Conservation (phyloP, 1,284 basidiomycete genomes). For the Leccinum pallidistipes region DNA sequence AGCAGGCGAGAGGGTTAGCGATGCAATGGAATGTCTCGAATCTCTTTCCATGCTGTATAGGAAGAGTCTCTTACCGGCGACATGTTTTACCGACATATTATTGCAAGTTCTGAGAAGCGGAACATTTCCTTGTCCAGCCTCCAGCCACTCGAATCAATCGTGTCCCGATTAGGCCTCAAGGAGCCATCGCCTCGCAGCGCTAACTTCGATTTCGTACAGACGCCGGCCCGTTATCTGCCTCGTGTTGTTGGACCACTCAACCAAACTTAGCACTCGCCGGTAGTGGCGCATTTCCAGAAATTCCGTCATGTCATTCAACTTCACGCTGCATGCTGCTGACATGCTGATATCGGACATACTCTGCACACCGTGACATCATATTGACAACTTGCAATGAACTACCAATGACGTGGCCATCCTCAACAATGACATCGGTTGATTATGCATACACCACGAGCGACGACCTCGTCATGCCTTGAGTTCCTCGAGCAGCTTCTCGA, state of each 20-base stretch:
- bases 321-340: neutral
- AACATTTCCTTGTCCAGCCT: conserved; percentile 6
- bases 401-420: conserved; percentile 7
- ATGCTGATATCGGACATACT: neutral
- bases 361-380: conserved; percentile 10
- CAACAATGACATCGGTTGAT: neutral
- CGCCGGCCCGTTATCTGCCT: conserved; percentile 33
- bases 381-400: neutral
- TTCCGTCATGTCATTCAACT: neutral
- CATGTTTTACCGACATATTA: conserved; percentile 4
- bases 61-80: neutral
- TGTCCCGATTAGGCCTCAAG: conserved; percentile 2
- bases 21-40: neutral
- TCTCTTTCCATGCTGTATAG: neutral
- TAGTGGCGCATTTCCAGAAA: neutral
- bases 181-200: conserved; percentile 16
- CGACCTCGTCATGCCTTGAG: conserved; percentile 50
- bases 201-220: conserved; percentile 21
- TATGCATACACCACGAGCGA: conserved; percentile 6
- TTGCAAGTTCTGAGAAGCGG: conserved; percentile 12
- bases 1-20: neutral
- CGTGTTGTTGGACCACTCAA: conserved; percentile 13
- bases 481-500: conserved; percentile 58
- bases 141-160: neutral
- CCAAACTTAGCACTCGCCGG: conserved; percentile 4